phyloP scores from a whole-genome alignment of 441 rosid species.

The Brassica balearica region DNA sequence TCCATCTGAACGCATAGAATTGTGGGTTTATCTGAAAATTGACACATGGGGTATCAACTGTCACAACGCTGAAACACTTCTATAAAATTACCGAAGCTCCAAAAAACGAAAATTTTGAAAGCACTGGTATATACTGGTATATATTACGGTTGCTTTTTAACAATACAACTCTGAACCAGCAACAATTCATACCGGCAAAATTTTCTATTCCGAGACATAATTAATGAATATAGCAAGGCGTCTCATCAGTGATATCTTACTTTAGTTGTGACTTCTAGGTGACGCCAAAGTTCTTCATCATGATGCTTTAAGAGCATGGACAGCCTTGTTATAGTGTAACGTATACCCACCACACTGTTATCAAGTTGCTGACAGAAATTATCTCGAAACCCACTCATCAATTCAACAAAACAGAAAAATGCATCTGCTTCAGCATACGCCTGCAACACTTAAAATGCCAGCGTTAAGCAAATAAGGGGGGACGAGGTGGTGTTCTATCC shows the following conservation, averaged over 20 bases:
- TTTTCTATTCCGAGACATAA: neutral
- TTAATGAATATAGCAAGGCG: neutral
- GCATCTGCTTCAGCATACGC: conserved; percentile 80
- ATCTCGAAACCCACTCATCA: conserved; percentile 89
- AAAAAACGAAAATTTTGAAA: neutral
- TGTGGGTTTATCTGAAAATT: conserved; percentile 83
- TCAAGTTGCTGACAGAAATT: conserved; percentile 90
- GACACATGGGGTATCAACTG: conserved; percentile 16
- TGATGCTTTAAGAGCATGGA: conserved; percentile 79
- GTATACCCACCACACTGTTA: conserved; percentile 89
- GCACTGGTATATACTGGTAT: neutral
- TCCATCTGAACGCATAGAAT: conserved; percentile 92
- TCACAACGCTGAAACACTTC: conserved; percentile 12
- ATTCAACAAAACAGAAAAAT: conserved; percentile 85
- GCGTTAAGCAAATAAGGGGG: conserved; percentile 31
- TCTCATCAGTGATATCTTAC: conserved; percentile 48
- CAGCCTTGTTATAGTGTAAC: conserved; percentile 74
- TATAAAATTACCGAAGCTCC: neutral
- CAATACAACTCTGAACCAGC: conserved; percentile 14
- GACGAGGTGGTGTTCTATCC: neutral
- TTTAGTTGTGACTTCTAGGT: conserved; percentile 87
- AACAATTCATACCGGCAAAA: neutral
- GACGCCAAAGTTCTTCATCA: conserved; percentile 97
- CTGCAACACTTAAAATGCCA: conserved; percentile 55
- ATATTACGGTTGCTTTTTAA: neutral